Conservation (phyloP, 1,284 basidiomycete genomes). For the Meira miltonrushii region DNA sequence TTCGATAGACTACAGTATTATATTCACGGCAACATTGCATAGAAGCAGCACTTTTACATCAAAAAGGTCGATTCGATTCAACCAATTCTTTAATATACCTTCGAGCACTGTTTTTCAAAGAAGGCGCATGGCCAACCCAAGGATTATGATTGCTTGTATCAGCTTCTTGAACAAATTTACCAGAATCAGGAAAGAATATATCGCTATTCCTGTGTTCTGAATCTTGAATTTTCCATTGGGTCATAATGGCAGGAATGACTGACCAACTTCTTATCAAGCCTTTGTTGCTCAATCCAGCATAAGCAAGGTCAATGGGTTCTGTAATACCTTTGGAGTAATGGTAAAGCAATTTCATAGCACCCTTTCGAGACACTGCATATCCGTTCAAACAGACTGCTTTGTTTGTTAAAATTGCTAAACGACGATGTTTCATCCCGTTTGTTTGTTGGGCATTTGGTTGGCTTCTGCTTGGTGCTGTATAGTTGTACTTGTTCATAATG, state of each 20-base stretch:
- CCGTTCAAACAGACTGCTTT: not conserved
- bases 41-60: no score
- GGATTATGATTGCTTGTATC: not conserved
- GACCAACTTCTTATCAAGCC: not conserved
- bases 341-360: not conserved
- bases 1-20: no score
- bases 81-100: no score
- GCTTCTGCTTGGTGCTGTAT: not conserved
- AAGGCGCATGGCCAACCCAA: no score
- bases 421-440: not conserved
- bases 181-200: not conserved
- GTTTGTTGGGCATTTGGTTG: not conserved
- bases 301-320: not conserved
- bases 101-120: no score
- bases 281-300: not conserved
- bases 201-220: not conserved
- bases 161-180: no score
- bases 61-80: no score
- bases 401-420: not conserved
- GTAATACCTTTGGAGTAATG: not conserved
- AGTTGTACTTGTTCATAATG: not conserved
- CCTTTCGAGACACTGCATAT: not conserved
- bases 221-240: not conserved
- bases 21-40: no score
- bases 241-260: not conserved